Conservation (phyloP, 2,329 filamentous ascomycete species). For the Hawksworthiomyces lignivorus region DNA sequence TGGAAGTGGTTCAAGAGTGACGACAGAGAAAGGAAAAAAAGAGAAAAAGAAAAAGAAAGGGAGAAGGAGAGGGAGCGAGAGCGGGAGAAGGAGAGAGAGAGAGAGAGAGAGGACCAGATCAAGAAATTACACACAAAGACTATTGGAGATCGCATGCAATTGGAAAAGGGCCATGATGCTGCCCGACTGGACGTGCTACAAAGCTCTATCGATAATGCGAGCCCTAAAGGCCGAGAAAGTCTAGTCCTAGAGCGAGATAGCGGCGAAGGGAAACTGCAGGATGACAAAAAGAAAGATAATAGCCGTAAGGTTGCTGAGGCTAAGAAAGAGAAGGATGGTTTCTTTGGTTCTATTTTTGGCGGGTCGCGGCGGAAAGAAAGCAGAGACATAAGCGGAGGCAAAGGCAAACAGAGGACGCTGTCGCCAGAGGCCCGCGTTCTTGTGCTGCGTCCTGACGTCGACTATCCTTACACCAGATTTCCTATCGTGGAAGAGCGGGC, state of each 20-base stretch:
- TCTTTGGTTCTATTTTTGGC: slow-evolving; percentile 92
- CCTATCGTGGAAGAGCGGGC: slow-evolving; percentile 91
- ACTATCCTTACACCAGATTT: slow-evolving; percentile 95
- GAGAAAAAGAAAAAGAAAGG: slow-evolving; percentile 47
- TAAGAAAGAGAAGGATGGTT: slow-evolving; percentile 86
- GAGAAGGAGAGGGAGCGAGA: slow-evolving; percentile 62
- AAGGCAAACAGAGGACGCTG: slow-evolving; percentile 62
- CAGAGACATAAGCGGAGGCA: slow-evolving; percentile 66
- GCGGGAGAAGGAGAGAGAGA: slow-evolving; percentile 57
- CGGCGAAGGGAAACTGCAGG: slow-evolving; percentile 62
- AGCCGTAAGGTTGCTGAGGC: slow-evolving; percentile 63
- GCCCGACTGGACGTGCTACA: slow-evolving; percentile 81
- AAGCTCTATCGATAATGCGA: slow-evolving; percentile 67
- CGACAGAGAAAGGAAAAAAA: slow-evolving; percentile 64
- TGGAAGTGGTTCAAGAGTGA: slow-evolving; percentile 82
- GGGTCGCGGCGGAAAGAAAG: slow-evolving; percentile 82
- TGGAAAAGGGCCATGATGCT: slow-evolving; percentile 62
- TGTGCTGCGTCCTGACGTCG: slow-evolving; percentile 73
- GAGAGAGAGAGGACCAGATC: slow-evolving; percentile 45
- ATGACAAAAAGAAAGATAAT: slow-evolving; percentile 76
- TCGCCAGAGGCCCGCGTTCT: slow-evolving; percentile 73
- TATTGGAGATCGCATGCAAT: slow-evolving; percentile 25
- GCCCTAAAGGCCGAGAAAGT: slow-evolving; percentile 67
- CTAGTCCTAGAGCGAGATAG: slow-evolving; percentile 73
- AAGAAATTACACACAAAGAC: slow-evolving; percentile 58